These are phyloP conservation scores for Stemphylium vesicarium DNA, from an alignment of 2,329 filamentous ascomycete genomes.

Conservation along the genomic window DNA sequence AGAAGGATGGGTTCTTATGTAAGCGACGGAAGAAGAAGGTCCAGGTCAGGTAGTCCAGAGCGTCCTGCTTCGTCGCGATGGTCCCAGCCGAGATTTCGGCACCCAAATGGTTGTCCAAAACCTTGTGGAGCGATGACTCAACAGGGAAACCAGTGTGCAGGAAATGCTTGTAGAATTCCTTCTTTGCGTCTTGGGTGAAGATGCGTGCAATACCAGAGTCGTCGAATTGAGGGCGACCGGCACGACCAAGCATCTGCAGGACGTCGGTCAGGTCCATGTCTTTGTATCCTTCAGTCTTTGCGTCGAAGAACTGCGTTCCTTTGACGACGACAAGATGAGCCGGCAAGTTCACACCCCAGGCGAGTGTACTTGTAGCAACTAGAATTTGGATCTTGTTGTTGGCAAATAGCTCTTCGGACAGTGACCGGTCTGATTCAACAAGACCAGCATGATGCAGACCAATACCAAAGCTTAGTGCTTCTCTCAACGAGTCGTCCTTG, in stretches of 20 bases:
- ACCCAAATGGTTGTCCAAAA: conserved; percentile 94
- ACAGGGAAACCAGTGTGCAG: conserved; percentile 97
- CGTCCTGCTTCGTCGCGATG: conserved; percentile 92
- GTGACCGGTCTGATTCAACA: conserved; percentile 88
- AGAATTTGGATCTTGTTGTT: conserved; percentile 99
- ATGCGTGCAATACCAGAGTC: conserved; percentile 94
- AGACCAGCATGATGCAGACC: conserved; percentile 96
- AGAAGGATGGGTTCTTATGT: conserved; percentile 98
- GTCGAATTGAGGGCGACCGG: conserved; percentile 95
- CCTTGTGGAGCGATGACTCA: conserved; percentile 93
- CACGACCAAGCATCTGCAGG: conserved; percentile 94
- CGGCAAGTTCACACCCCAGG: conserved; percentile 97
- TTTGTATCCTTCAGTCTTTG: conserved; percentile 95
- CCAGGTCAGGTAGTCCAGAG: conserved; percentile 97
- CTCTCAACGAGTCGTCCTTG: conserved; percentile 89
- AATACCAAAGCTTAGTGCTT: conserved; percentile 96
- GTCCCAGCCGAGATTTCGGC: conserved; percentile 95
- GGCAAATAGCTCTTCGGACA: conserved; percentile 92
- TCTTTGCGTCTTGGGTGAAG: conserved; percentile 96
- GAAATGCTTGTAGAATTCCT: conserved; percentile 99
- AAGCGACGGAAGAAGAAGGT: conserved; percentile 98
- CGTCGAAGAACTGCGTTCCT: conserved; percentile 97
- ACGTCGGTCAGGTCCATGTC: conserved; percentile 99
- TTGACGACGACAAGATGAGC: conserved; percentile 98
- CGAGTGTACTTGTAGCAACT: conserved; percentile 92